Evolutionary conservation across 805 yeast species (phyloP).

Genomic region (Starmerella ratchasimensis): DNA sequence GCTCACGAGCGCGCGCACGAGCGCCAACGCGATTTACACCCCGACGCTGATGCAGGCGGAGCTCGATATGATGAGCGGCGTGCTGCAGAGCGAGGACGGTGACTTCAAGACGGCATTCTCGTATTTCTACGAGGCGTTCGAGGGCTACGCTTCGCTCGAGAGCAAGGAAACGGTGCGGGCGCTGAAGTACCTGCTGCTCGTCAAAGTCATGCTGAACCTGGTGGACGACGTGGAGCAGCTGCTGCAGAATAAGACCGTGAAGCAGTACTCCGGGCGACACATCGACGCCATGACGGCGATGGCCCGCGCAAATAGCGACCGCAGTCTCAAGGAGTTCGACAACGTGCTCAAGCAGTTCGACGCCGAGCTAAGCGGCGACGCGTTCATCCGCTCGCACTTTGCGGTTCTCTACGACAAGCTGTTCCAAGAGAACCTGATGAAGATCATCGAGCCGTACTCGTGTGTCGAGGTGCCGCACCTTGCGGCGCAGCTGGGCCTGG

Average conservation of each 20-base stretch:
- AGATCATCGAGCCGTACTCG: conserved; percentile 90
- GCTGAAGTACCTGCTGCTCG: conserved; percentile 80
- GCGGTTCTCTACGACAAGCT: conserved; percentile 84
- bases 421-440: conserved; percentile 81
- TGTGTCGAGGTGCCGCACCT: conserved; percentile 88
- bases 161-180: conserved; percentile 48
- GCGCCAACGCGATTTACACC: conserved; percentile 93
- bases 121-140: conserved; percentile 89
- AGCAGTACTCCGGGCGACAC: conserved; percentile 65
- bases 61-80: conserved; percentile 87
- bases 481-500: conserved; percentile 76
- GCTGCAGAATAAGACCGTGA: conserved; percentile 56
- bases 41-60: conserved; percentile 92
- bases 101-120: conserved; percentile 94
- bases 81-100: conserved; percentile 89
- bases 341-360: conserved; percentile 54
- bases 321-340: conserved; percentile 86
- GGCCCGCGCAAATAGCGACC: conserved; percentile 74
- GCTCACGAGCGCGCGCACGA: conserved; percentile 85
- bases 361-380: conserved; percentile 67
- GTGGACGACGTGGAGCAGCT: conserved; percentile 75
- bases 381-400: conserved; percentile 81
- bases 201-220: conserved; percentile 83
- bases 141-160: conserved; percentile 61
- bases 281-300: conserved; percentile 94